Evolutionary conservation across 345 rosid species (phyloP).

Genomic region (Eucalyptus albens): DNA sequence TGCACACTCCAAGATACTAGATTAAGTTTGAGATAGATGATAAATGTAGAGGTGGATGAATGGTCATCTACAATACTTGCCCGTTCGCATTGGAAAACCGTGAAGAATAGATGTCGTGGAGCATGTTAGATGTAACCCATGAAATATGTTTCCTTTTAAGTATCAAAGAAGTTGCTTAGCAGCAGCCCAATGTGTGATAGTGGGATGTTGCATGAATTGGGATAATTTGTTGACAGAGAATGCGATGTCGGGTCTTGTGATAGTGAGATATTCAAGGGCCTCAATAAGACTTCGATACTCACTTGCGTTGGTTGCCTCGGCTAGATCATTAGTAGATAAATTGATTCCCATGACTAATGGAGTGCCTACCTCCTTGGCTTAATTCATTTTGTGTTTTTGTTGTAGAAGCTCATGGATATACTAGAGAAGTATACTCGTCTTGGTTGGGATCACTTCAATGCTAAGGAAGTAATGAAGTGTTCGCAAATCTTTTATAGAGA

Average conservation of each 20-base stretch:
- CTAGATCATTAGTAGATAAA: too few species aligned
- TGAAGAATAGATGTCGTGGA: too few species aligned
- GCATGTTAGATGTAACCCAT: neutral
- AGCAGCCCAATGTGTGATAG: too few species aligned
- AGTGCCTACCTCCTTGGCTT: neutral
- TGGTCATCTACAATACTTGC: neutral
- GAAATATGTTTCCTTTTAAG: neutral
- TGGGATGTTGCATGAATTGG: too few species aligned
- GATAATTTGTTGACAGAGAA: neutral
- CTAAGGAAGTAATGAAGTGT: neutral
- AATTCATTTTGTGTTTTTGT: neutral
- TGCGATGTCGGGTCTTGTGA: neutral
- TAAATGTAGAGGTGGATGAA: neutral
- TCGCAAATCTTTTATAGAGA: neutral
- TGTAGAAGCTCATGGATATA: neutral
- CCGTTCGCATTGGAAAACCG: neutral
- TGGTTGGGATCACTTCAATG: neutral
- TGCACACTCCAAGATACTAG: neutral
- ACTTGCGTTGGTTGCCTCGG: neutral
- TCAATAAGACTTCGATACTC: neutral
- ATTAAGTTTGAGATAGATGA: neutral
- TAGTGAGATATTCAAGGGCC: neutral
- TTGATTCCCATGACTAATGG: neutral
- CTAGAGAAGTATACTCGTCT: neutral
- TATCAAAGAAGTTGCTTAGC: neutral